Conservation (phyloP, 495 filamentous ascomycete genomes). For the Penicillium herquei region DNA sequence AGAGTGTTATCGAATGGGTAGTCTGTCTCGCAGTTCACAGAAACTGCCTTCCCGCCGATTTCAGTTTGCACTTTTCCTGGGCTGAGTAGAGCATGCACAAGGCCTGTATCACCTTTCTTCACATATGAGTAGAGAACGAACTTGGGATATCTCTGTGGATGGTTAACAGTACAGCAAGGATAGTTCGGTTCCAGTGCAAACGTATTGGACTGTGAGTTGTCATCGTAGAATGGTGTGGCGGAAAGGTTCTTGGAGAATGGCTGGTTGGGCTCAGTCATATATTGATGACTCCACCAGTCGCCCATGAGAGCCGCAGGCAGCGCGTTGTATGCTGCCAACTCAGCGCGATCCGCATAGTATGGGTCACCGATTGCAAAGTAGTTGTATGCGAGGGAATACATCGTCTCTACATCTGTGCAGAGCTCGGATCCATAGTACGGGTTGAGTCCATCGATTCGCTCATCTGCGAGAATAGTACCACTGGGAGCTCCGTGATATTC, state of each 20-base stretch:
- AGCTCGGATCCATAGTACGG: constrained; percentile 40
- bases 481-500: constrained; percentile 45
- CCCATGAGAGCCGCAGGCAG: constrained; percentile 54
- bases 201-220: constrained; percentile 22
- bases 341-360: constrained; percentile 55
- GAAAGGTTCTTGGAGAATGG: constrained; percentile 45
- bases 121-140: constrained; percentile 36
- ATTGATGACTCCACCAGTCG: constrained; percentile 63
- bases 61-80: constrained; percentile 12
- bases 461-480: constrained; percentile 40
- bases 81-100: constrained; percentile 24
- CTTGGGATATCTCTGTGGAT: constrained; percentile 61
- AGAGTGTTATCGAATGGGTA: constrained; percentile 55
- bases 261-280: constrained; percentile 59
- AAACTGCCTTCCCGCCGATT: constrained; percentile 7
- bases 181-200: constrained; percentile 38
- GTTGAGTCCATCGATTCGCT: constrained; percentile 29
- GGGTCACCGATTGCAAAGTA: constrained; percentile 44
- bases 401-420: constrained; percentile 42
- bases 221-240: constrained; percentile 51
- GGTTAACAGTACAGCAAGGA: constrained; percentile 64
- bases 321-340: constrained; percentile 59
- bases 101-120: constrained; percentile 9
- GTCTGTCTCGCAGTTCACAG: constrained; percentile 14
- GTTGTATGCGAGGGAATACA: constrained; percentile 43